Percentiles rank a stretch among this genome's conserved stretches.
phyloP scores from a whole-genome alignment of 805 yeast genomes.

The Candida xyloterini region DNA sequence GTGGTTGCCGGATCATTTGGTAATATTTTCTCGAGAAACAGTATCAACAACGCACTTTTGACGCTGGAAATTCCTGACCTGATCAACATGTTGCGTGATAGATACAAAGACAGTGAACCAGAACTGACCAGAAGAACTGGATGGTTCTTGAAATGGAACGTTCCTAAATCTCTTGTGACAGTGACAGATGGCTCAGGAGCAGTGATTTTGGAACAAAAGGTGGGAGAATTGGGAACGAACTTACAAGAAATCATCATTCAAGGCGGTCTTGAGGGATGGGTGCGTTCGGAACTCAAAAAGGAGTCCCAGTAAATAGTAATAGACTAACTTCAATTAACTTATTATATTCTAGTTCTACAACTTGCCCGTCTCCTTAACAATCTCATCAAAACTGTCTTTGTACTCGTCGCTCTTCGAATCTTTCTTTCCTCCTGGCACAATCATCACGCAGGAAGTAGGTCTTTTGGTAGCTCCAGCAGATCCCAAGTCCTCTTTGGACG shows the following conservation, averaged over 20 bases:
- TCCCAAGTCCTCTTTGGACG: conserved; percentile 97
- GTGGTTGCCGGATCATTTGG: conserved; percentile 98
- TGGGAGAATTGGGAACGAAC: conserved; percentile 93
- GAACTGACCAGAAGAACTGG: conserved; percentile 95
- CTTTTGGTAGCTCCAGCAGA: conserved; percentile 99
- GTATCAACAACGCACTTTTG: conserved; percentile 92
- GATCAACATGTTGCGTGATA: conserved; percentile 70
- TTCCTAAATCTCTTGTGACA: conserved; percentile 73
- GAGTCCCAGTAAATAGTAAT: conserved; percentile 10
- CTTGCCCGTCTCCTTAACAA: conserved; percentile 80
- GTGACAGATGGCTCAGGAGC: conserved; percentile 66
- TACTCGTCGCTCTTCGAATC: conserved; percentile 77
- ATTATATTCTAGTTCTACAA: conserved; percentile 25
- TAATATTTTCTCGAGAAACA: conserved; percentile 92
- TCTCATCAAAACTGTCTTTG: conserved; percentile 88
- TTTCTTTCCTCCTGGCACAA: conserved; percentile 93
- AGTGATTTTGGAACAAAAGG: conserved; percentile 74
- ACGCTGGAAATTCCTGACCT: conserved; percentile 92
- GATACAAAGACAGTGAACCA: conserved; percentile 47
- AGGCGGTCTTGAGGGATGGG: conserved; percentile 99
- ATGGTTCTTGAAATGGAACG: conserved; percentile 91
- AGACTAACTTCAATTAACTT: not conserved
- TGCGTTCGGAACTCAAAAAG: conserved; percentile 59
- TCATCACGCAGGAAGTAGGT: conserved; percentile 97
- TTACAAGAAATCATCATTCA: conserved; percentile 94